These are phyloP conservation scores for Podospora anserina DNA, from an alignment of 495 filamentous ascomycete genomes.

Conservation along the genomic window DNA sequence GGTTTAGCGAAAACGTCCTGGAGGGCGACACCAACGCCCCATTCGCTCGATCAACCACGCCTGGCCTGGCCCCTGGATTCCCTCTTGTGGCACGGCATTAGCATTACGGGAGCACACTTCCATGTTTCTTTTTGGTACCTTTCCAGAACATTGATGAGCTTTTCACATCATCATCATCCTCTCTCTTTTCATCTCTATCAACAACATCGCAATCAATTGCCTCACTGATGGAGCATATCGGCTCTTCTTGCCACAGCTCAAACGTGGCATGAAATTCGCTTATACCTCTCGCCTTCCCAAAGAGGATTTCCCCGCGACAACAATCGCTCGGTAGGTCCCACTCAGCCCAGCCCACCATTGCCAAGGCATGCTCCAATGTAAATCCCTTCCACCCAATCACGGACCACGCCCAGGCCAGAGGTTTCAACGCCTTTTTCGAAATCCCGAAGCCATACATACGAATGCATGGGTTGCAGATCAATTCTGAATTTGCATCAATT, in stretches of 20 bases:
- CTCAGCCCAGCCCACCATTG: neutral
- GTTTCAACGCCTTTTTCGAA: neutral
- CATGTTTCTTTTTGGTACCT: neutral
- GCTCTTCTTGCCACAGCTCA: neutral
- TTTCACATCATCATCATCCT: no score
- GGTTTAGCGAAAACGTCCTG: conserved; percentile 33
- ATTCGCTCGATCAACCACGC: conserved; percentile 26
- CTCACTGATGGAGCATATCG: neutral
- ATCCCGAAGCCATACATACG: neutral
- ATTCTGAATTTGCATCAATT: neutral
- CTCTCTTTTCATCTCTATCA: neutral
- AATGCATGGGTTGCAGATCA: neutral
- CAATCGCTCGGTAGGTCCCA: neutral
- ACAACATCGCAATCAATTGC: neutral
- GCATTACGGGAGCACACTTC: no score
- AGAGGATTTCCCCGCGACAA: neutral
- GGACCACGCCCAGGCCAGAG: neutral
- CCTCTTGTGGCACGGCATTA: conserved; percentile 17
- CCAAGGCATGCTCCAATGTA: neutral
- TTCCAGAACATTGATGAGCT: neutral
- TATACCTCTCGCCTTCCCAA: neutral
- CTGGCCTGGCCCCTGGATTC: conserved; percentile 20
- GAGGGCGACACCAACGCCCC: conserved; percentile 21
- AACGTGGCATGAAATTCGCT: neutral
- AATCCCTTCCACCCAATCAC: neutral